Conservation (phyloP, 495 filamentous ascomycete genomes). For the Bombardia bombarda region DNA sequence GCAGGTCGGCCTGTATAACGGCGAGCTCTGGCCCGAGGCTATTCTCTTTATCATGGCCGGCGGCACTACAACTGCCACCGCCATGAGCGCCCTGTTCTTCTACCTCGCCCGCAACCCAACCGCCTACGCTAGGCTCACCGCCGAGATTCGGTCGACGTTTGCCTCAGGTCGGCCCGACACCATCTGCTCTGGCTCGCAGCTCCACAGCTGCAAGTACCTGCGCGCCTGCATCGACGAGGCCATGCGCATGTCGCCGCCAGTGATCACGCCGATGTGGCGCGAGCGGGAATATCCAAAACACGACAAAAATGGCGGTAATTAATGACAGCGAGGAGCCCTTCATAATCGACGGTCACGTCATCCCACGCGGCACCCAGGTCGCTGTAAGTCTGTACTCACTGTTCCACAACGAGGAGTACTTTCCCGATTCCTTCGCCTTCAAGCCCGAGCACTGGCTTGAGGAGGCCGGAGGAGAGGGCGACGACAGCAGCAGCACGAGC, state of each 20-base stretch:
- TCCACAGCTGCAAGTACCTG: constrained; percentile 41
- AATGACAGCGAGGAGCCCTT: constrained; percentile 40
- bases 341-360: constrained; percentile 18
- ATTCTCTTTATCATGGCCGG: constrained; percentile 11
- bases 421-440: constrained; percentile 31
- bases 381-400: constrained; percentile 31
- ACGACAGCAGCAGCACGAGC: background rate
- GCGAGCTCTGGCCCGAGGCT: constrained; percentile 1
- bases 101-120: constrained; percentile 44
- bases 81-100: constrained; percentile 44
- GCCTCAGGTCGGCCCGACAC: constrained; percentile 20
- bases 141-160: constrained; percentile 34
- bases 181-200: constrained; percentile 29
- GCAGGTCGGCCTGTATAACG: no score
- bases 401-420: constrained; percentile 35
- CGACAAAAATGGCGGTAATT: no score
- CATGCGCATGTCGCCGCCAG: constrained; percentile 49
- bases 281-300: constrained; percentile 15
- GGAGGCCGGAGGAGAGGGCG: background rate
- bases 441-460: constrained; percentile 38
- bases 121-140: constrained; percentile 30
- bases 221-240: constrained; percentile 50
- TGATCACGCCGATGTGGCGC: constrained; percentile 38
- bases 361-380: constrained; percentile 25
- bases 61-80: constrained; percentile 39